Base-by-base conservation (phyloP, 2,329 filamentous ascomycete species). In the Stagonosporopsis rhizophila region DNA sequence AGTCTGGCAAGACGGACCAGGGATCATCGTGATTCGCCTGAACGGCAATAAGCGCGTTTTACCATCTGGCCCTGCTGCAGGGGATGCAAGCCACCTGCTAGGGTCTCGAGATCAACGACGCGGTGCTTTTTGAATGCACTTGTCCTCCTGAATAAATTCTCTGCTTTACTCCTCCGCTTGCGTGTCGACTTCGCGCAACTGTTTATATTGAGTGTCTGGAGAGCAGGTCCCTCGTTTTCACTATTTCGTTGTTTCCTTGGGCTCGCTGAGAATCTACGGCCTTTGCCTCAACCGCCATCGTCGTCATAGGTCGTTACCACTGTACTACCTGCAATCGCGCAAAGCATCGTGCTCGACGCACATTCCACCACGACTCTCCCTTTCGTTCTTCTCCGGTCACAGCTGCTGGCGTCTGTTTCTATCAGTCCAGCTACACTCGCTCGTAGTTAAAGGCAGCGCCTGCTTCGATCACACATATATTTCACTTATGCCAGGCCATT, bases 331-430 rank as follows among this genome's bases (percentile, higher is more conserved):
- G 39, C 55, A 56, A 52, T 56, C 55, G 25, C 53, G 45, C 32
- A 58, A 38, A 48, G 34, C 52, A 62, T 45, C 52, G 71, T 73
- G 71, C 70, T 74, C 49, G 70, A 74, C 68, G 70, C 71, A 73
- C 69, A 68, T 68, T 69, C 66, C 60, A 49, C 44, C 35, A 47
- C 53, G 19, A 41, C 58, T 45, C 60, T 62, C 54, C 52, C 58
- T 55, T 52, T 56, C 58, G 58, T 62, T 62, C 53, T 60, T 60
- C 28, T 44, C 37, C 44, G 4, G 17, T 22, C 40, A 49, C 44
- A 37, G 23, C 50, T 51, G 17, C 37, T 30, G 39, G 22, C 22
- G 41, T 42, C 4, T 22, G 39, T 62, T 61, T 57, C 58, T 44
- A 46, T 45, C 38, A 27, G 30, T 23, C 12, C 44, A 28, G 38